A percentile compares a stretch with the other conserved stretches of the same genome.
These are phyloP conservation scores for Fusarium buharicum DNA, from an alignment of 2,329 filamentous ascomycete genomes.

Conservation along the genomic window DNA sequence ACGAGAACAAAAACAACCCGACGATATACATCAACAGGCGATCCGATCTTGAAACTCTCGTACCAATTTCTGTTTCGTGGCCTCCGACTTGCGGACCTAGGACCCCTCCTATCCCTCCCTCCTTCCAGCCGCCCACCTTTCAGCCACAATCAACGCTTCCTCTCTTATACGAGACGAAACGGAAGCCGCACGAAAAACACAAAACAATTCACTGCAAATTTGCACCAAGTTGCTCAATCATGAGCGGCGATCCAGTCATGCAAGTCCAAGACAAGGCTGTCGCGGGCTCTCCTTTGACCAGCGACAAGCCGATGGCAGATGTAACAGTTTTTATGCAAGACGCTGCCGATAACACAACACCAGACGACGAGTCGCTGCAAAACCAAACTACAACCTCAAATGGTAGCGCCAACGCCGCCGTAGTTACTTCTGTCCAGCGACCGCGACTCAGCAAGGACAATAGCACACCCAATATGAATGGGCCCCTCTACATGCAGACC, in stretches of 20 bases:
- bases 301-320: conserved; percentile 27
- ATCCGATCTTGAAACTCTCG: conserved; percentile 4
- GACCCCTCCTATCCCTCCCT: conserved; percentile 27
- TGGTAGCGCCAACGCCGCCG: conserved; percentile 28
- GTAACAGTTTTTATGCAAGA: conserved; percentile 21
- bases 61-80: conserved; percentile 26
- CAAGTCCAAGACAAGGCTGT: conserved; percentile 43
- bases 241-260: conserved; percentile 45
- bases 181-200: conserved; percentile 10
- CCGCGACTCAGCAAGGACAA: conserved; percentile 48
- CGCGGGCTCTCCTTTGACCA: conserved; percentile 19
- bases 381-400: conserved; percentile 11
- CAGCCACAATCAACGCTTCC: conserved; percentile 29
- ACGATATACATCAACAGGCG: not conserved
- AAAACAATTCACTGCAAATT: not conserved
- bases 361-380: conserved; percentile 11
- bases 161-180: conserved; percentile 17
- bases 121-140: conserved; percentile 17
- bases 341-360: conserved; percentile 14
- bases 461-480: conserved; percentile 60
- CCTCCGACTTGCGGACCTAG: conserved; percentile 30
- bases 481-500: conserved; percentile 67
- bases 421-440: conserved; percentile 38
- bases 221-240: conserved; percentile 25
- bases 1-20: not conserved